These are phyloP conservation scores for Exserohilum rostratum DNA, from an alignment of 2,329 filamentous ascomycete species.

Conservation along the genomic window DNA sequence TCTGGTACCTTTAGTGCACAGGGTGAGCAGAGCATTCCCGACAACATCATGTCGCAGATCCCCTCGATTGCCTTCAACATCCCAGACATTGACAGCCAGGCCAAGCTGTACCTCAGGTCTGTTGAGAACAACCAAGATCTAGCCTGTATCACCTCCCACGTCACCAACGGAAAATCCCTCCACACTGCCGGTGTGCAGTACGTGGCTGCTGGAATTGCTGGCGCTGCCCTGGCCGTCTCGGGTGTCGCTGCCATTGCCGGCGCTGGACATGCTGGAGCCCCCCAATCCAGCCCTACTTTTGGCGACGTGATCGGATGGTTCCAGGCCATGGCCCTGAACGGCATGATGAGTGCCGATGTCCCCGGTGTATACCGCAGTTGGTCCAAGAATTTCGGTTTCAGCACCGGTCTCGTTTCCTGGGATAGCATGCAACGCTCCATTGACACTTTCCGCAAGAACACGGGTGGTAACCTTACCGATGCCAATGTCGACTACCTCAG, in stretches of 20 bases:
- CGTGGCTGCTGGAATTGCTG: slow-evolving; percentile 81
- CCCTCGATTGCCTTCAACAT: slow-evolving; percentile 88
- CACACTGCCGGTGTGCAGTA: slow-evolving; percentile 79
- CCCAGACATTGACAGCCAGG: slow-evolving; percentile 86
- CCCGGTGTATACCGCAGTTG: slow-evolving; percentile 89
- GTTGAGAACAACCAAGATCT: slow-evolving; percentile 66
- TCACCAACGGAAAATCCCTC: slow-evolving; percentile 87
- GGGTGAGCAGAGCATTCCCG: slow-evolving; percentile 74
- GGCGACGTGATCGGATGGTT: slow-evolving; percentile 86
- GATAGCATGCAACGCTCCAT: slow-evolving; percentile 78
- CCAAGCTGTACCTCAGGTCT: slow-evolving; percentile 75
- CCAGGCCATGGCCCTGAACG: slow-evolving; percentile 91
- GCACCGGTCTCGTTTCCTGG: slow-evolving; percentile 83
- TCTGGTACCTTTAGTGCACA: slow-evolving; percentile 73
- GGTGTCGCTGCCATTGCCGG: slow-evolving; percentile 71
- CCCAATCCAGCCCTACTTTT: slow-evolving; percentile 80
- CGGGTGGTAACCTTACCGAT: slow-evolving; percentile 85
- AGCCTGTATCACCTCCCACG: slow-evolving; percentile 80
- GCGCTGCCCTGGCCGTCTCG: slow-evolving; percentile 76
- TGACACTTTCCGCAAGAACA: slow-evolving; percentile 78
- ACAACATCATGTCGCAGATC: slow-evolving; percentile 73
- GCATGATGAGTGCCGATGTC: slow-evolving; percentile 91
- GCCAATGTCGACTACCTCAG: slow-evolving; percentile 76
- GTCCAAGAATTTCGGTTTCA: slow-evolving; percentile 91
- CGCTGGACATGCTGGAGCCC: slow-evolving; percentile 58